Conservation (phyloP, 148 eudicot genomes). For the Chenopodium formosanum region DNA sequence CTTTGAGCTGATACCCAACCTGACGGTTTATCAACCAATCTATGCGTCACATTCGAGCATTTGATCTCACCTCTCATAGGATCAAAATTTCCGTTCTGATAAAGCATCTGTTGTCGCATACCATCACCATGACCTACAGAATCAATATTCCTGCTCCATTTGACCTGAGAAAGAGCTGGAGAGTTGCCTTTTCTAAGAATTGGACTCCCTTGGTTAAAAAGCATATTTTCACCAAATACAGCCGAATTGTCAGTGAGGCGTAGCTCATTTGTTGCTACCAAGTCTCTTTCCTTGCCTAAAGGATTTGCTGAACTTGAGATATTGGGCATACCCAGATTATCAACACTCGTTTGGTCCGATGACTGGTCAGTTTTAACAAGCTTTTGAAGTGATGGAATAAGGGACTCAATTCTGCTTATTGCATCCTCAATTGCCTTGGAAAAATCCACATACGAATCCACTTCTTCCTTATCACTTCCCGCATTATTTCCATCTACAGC, state of each 20-base stretch:
- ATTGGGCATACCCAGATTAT: neutral
- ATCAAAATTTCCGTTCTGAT: neutral
- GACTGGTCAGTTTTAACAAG: conserved; percentile 19
- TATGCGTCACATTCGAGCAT: conserved; percentile 13
- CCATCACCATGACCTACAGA: neutral
- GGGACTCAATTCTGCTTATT: conserved; percentile 42
- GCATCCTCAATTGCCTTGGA: conserved; percentile 45
- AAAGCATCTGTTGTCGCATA: neutral
- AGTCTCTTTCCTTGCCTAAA: neutral
- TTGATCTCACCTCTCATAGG: neutral
- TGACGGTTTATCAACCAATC: neutral
- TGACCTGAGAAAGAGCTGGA: neutral
- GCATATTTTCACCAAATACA: neutral
- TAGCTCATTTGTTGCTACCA: neutral
- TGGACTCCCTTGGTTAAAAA: conserved; percentile 9
- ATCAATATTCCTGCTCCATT: neutral
- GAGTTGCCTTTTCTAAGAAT: neutral
- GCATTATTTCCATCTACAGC: neutral
- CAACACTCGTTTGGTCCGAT: conserved; percentile 7
- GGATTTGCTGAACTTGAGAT: conserved; percentile 4
- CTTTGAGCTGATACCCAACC: neutral
- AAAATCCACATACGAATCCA: conserved; percentile 19
- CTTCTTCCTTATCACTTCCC: conserved; percentile 10
- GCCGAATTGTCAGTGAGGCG: neutral
- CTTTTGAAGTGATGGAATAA: conserved; percentile 38